Percentiles rank a stretch among this genome's conserved stretches.
Evolutionary conservation across 2,329 filamentous ascomycete genomes (phyloP).

Genomic region (Beauveria varroae): DNA sequence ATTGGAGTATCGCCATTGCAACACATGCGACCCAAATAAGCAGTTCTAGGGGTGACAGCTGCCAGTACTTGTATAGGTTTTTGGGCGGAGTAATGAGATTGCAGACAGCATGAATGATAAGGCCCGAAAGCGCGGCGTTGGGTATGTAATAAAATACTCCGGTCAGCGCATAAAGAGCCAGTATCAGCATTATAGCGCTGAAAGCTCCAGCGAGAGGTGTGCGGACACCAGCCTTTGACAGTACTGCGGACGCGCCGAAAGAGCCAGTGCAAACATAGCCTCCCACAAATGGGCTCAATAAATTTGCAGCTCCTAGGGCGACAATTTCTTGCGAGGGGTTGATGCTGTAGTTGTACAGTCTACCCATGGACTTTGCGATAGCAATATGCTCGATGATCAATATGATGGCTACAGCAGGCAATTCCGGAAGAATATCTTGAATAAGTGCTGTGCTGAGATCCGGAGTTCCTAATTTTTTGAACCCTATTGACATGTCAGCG

Average conservation of each 20-base stretch:
- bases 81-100: slow-evolving; percentile 69
- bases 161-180: slow-evolving; percentile 71
- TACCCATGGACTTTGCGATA: slow-evolving; percentile 75
- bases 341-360: slow-evolving; percentile 72
- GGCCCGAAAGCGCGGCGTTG: slow-evolving; percentile 58
- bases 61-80: slow-evolving; percentile 71
- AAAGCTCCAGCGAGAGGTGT: slow-evolving; percentile 74
- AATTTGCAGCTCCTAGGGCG: slow-evolving; percentile 67
- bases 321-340: slow-evolving; percentile 74
- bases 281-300: slow-evolving; percentile 68
- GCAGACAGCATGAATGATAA: slow-evolving; percentile 79
- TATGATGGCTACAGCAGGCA: slow-evolving; percentile 69
- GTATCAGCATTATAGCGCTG: slow-evolving; percentile 65
- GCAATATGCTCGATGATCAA: slow-evolving; percentile 77
- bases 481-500: slow-evolving; percentile 37
- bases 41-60: slow-evolving; percentile 64
- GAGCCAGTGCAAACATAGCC: slow-evolving; percentile 38
- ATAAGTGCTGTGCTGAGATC: slow-evolving; percentile 48
- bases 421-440: slow-evolving; percentile 47
- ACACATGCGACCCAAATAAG: slow-evolving; percentile 70
- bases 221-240: slow-evolving; percentile 75
- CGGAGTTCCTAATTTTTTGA: slow-evolving; percentile 56
- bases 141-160: slow-evolving; percentile 79
- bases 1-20: slow-evolving; percentile 43
- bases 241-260: slow-evolving; percentile 66